Evolutionary conservation across 345 rosid genomes (phyloP).

Genomic region (Syzygium jambos): DNA sequence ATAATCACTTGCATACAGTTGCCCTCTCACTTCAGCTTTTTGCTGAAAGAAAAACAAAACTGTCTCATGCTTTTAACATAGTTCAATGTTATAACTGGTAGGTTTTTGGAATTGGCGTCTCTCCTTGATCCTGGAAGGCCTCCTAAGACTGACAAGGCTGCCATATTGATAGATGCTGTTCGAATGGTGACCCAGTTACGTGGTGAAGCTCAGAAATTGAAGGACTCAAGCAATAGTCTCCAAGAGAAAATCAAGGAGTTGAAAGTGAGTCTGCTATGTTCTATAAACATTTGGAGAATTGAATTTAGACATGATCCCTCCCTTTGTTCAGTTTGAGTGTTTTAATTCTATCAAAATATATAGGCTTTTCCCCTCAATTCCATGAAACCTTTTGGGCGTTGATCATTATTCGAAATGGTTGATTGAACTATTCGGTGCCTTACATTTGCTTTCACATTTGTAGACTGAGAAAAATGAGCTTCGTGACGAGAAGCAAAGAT

Average conservation of each 20-base stretch:
- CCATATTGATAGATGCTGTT: constrained; percentile 86
- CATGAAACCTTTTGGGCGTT: neutral
- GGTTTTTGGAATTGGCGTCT: constrained; percentile 83
- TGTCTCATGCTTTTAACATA: neutral
- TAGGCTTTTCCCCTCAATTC: neutral
- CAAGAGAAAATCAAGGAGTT: constrained; percentile 89
- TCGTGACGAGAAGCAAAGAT: constrained; percentile 69
- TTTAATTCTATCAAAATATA: neutral
- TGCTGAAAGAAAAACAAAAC: neutral
- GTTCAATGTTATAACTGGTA: constrained; percentile 10
- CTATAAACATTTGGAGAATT: neutral
- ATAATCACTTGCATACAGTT: neutral
- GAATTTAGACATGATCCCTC: neutral
- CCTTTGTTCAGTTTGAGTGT: neutral
- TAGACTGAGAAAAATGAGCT: constrained; percentile 93
- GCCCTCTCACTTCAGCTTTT: neutral
- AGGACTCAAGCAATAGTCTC: constrained; percentile 78
- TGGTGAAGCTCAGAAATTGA: constrained; percentile 77
- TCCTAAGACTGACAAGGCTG: constrained; percentile 90
- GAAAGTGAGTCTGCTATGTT: constrained; percentile 39
- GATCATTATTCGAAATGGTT: neutral
- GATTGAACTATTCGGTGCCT: neutral
- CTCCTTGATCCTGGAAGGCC: constrained; percentile 88
- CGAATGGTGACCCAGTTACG: constrained; percentile 85
- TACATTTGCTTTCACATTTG: neutral